Conservation (phyloP, 768 basidiomycete species). For the Rhodotorula diobovata region DNA sequence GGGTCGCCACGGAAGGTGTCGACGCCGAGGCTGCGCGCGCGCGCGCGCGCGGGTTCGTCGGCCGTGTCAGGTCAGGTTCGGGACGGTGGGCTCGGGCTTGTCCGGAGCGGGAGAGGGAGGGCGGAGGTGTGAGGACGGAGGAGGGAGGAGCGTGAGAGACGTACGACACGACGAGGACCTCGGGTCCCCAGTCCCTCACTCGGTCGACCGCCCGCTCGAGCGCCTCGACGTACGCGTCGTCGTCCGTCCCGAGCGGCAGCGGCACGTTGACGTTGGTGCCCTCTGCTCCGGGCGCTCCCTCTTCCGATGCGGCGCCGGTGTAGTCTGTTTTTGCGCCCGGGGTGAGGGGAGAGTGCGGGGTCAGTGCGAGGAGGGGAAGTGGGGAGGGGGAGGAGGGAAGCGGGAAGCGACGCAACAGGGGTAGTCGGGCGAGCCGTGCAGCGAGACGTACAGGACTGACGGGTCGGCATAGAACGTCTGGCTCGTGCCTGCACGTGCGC, state of each 20-base stretch:
- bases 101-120: not conserved
- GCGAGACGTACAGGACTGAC: slow-evolving; percentile 46
- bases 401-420: slow-evolving; percentile 43
- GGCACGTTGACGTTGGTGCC: slow-evolving; percentile 46
- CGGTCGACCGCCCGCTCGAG: slow-evolving; percentile 38
- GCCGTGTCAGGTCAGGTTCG: no score
- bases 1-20: slow-evolving; percentile 48
- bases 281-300: slow-evolving; percentile 42
- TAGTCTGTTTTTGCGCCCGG: slow-evolving; percentile 39
- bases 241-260: slow-evolving; percentile 43
- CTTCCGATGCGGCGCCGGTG: slow-evolving; percentile 45
- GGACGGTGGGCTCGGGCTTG: no score
- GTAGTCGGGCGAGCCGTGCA: slow-evolving; percentile 47
- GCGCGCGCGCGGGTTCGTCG: not conserved
- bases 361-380: not conserved
- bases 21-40: slow-evolving; percentile 45
- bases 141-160: not conserved
- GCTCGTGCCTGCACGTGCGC: slow-evolving; percentile 44
- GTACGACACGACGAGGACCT: slow-evolving; percentile 46
- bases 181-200: slow-evolving; percentile 41
- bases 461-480: slow-evolving; percentile 46
- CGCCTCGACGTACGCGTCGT: slow-evolving; percentile 43
- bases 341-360: no score
- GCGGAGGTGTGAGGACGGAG: no score
- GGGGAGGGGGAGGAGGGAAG: not conserved